phyloP scores from a whole-genome alignment of 202 grass and related monocot genomes.

The Musa balbisiana region DNA sequence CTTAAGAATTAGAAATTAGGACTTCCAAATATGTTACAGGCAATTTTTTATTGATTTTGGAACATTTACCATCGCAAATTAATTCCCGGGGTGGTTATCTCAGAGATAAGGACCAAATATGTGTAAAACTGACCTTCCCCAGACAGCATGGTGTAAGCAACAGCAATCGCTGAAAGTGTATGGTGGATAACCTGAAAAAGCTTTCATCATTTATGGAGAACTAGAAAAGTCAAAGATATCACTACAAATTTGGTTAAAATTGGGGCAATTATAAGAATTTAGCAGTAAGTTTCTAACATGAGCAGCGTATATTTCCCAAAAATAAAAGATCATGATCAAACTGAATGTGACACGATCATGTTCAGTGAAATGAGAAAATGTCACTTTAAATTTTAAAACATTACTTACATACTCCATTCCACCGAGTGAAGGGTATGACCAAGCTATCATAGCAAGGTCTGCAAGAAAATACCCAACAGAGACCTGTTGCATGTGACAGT shows the following conservation, averaged over 20 bases:
- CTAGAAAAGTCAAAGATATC: neutral
- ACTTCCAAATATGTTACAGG: neutral
- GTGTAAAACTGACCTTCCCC: constrained; percentile 10
- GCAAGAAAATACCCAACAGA: constrained; percentile 12
- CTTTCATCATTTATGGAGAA: neutral
- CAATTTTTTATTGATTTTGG: neutral
- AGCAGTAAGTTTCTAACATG: neutral
- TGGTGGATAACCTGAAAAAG: constrained; percentile 12
- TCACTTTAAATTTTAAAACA: neutral
- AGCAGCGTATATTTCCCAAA: neutral
- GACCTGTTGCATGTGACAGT: neutral
- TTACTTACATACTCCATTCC: constrained; percentile 16
- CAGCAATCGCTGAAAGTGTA: neutral
- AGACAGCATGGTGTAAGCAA: constrained; percentile 4
- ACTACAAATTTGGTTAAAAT: neutral
- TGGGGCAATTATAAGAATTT: neutral
- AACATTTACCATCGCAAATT: constrained; percentile 6
- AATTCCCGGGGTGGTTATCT: constrained; percentile 3
- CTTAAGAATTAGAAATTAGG: neutral
- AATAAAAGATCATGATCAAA: neutral
- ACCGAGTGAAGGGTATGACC: constrained; percentile 2
- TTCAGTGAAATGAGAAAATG: neutral
- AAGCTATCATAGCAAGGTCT: constrained; percentile 11
- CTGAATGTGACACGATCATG: neutral
- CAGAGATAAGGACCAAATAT: constrained; percentile 8